Percentiles rank a stretch among this genome's conserved stretches.
These are phyloP conservation scores for Marchantia polymorpha DNA, from an alignment of 225 moss, liverwort and hornwort genomes.

Conservation along the genomic window DNA sequence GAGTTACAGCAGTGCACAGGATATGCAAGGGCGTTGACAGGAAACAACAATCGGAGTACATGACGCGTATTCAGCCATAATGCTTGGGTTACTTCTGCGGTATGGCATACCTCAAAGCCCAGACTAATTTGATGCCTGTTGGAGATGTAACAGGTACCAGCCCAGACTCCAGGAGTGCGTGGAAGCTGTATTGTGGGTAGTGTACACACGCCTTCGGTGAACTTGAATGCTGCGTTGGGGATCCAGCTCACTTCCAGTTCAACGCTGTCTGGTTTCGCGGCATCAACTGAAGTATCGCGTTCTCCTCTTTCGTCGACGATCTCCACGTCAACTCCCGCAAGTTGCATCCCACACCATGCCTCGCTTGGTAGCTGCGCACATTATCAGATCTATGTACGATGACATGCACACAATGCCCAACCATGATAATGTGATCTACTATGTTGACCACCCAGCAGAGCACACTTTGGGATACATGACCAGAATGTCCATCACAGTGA, in stretches of 20 bases:
- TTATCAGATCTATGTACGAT: neutral
- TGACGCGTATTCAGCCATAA: neutral
- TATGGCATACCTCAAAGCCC: neutral
- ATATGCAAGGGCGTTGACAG: neutral
- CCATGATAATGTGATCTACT: neutral
- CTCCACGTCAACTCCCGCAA: neutral
- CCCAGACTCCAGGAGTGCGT: neutral
- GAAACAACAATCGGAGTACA: neutral
- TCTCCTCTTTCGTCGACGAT: neutral
- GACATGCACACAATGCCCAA: neutral
- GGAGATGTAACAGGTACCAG: neutral
- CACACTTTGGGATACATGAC: too few species aligned
- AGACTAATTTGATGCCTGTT: neutral
- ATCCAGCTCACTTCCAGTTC: constrained; percentile 6
- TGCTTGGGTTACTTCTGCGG: neutral
- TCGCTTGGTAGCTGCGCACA: neutral
- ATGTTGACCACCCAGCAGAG: neutral
- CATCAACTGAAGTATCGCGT: neutral
- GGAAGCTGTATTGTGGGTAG: constrained; percentile 1
- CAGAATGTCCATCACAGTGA: too few species aligned
- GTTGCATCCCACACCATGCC: neutral
- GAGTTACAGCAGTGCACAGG: neutral
- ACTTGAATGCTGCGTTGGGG: neutral
- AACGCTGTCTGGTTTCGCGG: neutral
- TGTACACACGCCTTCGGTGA: neutral